Percentiles rank a stretch among this genome's conserved stretches.
Evolutionary conservation across 176 grass and related monocot genomes (phyloP).

Genomic region (Carex littledalei): DNA sequence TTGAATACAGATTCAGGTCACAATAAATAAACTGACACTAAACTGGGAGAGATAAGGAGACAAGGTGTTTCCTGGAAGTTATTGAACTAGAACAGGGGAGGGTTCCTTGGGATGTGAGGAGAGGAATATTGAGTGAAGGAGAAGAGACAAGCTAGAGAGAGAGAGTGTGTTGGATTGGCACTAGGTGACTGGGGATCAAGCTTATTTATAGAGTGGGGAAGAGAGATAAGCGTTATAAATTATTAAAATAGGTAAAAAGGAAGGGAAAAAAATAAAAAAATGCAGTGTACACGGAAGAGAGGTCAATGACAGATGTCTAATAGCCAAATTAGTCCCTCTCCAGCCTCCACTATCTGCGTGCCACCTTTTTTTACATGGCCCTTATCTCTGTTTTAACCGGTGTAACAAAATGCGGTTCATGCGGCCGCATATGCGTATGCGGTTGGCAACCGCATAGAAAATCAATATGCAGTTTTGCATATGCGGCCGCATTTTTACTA

Average conservation of each 20-base stretch:
- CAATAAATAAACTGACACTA: conserved; percentile 7
- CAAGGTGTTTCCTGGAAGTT: neutral
- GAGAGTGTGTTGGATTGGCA: conserved; percentile 5
- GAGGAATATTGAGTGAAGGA: neutral
- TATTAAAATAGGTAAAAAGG: neutral
- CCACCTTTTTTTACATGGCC: neutral
- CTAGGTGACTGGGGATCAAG: neutral
- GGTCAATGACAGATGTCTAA: conserved; percentile 13
- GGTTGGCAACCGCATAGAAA: too few relatives aligned
- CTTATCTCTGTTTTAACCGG: neutral
- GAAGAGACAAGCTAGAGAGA: conserved; percentile 1
- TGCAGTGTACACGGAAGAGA: neutral
- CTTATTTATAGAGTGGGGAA: conserved; percentile 23
- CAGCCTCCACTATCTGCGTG: neutral
- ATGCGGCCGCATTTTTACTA: too few relatives aligned
- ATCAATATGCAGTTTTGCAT: too few relatives aligned
- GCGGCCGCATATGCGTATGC: too few relatives aligned
- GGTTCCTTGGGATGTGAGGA: neutral
- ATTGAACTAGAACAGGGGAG: neutral
- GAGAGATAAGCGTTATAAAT: neutral
- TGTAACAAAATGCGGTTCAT: too few relatives aligned
- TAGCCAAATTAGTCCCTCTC: neutral
- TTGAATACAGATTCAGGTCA: neutral
- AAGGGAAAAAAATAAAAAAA: neutral
- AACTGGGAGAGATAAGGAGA: neutral